Conservation (phyloP, 2,329 filamentous ascomycete genomes). For the Fusarium oligoseptatum region DNA sequence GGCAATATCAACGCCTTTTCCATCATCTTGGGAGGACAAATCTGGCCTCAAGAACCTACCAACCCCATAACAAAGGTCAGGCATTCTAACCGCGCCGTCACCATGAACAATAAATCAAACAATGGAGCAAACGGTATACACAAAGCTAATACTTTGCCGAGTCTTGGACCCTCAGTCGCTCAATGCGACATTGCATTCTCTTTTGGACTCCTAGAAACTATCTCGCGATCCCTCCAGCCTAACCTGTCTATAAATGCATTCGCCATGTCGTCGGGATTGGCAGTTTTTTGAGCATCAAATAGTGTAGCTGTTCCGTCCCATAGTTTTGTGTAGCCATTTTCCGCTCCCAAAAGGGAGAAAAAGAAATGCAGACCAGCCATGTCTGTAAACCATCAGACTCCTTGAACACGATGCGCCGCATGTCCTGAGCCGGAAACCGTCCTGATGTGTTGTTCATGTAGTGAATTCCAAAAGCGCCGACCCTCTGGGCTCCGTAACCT, state of each 20-base stretch:
- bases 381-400: conserved; percentile 29
- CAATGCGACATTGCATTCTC: conserved; percentile 30
- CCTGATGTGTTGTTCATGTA: conserved; percentile 18
- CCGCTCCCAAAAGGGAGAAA: conserved; percentile 24
- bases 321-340: conserved; percentile 33
- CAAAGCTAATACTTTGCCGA: conserved; percentile 37
- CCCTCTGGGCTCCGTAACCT: conserved; percentile 22
- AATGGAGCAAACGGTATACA: conserved; percentile 19
- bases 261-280: conserved; percentile 18
- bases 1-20: background rate
- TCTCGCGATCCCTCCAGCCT: conserved; percentile 35
- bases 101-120: conserved; percentile 35
- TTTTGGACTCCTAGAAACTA: conserved; percentile 32
- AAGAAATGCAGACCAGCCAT: conserved; percentile 22
- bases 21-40: background rate
- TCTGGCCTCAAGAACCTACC: background rate
- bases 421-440: conserved; percentile 21
- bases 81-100: background rate
- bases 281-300: conserved; percentile 14
- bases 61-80: background rate
- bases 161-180: conserved; percentile 31
- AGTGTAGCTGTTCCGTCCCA: conserved; percentile 17
- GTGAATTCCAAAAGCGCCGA: conserved; percentile 47
- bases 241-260: conserved; percentile 37
- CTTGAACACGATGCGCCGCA: conserved; percentile 18